Conservation (phyloP, 2,329 filamentous ascomycete genomes). For the Harringtonia lauricola region DNA sequence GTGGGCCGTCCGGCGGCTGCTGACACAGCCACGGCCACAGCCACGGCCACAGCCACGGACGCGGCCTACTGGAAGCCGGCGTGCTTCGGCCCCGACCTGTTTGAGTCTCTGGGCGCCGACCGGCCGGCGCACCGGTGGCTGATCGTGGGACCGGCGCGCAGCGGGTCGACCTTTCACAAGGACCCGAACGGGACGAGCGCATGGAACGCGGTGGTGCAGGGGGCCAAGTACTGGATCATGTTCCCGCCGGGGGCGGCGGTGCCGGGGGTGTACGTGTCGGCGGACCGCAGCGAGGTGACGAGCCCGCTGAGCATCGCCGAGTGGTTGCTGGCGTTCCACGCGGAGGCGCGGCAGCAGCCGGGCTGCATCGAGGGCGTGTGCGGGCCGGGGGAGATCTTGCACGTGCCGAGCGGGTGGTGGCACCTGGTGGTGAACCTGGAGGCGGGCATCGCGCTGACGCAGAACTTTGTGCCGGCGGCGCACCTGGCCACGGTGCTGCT, state of each 20-base stretch:
- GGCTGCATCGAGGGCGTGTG: slow-evolving; percentile 85
- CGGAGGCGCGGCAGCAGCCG: slow-evolving; percentile 61
- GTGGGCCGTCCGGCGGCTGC: slow-evolving; percentile 31
- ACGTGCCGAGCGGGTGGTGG: slow-evolving; percentile 95
- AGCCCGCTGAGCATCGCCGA: slow-evolving; percentile 93
- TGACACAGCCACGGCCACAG: slow-evolving; percentile 25
- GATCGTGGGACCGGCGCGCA: slow-evolving; percentile 77
- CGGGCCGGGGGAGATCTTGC: slow-evolving; percentile 70
- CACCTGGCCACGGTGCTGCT: slow-evolving; percentile 65
- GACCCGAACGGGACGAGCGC: slow-evolving; percentile 64
- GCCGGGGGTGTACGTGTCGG: slow-evolving; percentile 81
- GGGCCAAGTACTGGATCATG: slow-evolving; percentile 98
- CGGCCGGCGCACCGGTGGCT: slow-evolving; percentile 87
- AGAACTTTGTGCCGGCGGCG: slow-evolving; percentile 80
- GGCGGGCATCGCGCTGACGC: slow-evolving; percentile 76
- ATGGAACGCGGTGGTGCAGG: slow-evolving; percentile 88
- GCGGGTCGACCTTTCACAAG: slow-evolving; percentile 92
- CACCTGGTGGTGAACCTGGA: slow-evolving; percentile 89
- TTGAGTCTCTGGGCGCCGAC: slow-evolving; percentile 64
- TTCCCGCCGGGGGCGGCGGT: slow-evolving; percentile 72
- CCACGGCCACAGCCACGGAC: slow-evolving; percentile 22
- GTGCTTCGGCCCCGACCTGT: slow-evolving; percentile 81
- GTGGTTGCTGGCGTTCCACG: slow-evolving; percentile 85
- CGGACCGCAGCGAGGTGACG: slow-evolving; percentile 86
- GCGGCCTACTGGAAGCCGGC: slow-evolving; percentile 63